Conservation (phyloP, 192 early-diverging fungal genomes). For the Podila epigama region DNA sequence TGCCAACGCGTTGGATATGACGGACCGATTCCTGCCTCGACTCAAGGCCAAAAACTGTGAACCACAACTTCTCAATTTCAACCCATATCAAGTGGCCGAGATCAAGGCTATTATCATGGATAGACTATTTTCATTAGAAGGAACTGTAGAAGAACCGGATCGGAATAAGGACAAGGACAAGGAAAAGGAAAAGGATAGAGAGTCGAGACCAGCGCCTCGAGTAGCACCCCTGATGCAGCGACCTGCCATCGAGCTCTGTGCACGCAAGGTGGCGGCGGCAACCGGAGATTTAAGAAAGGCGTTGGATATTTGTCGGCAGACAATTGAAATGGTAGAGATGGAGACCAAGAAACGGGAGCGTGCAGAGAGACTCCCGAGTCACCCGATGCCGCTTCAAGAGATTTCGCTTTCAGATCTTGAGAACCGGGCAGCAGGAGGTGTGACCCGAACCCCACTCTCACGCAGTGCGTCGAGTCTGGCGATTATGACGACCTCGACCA, state of each 20-base stretch:
- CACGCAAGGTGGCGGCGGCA: constrained; percentile 86
- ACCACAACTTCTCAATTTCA: constrained; percentile 85
- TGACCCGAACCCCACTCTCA: neutral
- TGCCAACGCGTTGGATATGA: constrained; percentile 93
- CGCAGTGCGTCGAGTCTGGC: constrained; percentile 1
- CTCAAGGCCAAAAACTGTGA: constrained; percentile 83
- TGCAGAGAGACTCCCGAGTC: constrained; percentile 46
- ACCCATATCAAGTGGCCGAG: constrained; percentile 85
- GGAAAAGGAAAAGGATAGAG: constrained; percentile 1
- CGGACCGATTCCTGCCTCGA: constrained; percentile 87
- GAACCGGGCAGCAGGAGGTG: constrained; percentile 19
- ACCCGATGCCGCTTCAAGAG: constrained; percentile 12
- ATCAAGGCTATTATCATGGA: constrained; percentile 90
- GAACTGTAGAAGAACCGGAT: neutral
- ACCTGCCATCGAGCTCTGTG: constrained; percentile 89
- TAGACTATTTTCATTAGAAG: constrained; percentile 71
- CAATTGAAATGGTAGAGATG: constrained; percentile 82
- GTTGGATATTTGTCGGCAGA: constrained; percentile 84
- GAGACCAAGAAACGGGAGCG: constrained; percentile 62
- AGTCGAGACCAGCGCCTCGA: constrained; percentile 4
- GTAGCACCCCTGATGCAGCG: constrained; percentile 74
- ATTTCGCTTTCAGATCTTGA: constrained; percentile 23
- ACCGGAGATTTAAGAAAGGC: constrained; percentile 86
- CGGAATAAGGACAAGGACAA: neutral
- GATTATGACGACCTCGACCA: constrained; percentile 11